phyloP scores from a whole-genome alignment of 108 stramenopile genomes.

The Aurantiochytrium sp. region DNA sequence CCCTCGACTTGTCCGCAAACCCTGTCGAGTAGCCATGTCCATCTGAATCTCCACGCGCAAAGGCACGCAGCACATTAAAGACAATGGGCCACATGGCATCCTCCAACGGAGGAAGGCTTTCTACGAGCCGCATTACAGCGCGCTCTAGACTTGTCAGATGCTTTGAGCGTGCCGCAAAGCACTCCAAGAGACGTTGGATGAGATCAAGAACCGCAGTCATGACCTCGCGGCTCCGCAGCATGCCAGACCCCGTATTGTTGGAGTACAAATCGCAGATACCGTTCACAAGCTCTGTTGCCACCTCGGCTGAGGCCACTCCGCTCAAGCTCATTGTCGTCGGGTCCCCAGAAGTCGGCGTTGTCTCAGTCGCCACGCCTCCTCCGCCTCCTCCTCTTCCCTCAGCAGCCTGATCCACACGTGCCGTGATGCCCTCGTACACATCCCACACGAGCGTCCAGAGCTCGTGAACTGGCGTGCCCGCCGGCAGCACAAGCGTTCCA shows the following conservation, averaged over 20 bases:
- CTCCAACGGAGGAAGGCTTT: neutral
- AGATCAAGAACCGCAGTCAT: neutral
- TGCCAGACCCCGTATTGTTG: neutral
- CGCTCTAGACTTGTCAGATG: neutral
- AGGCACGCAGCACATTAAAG: neutral
- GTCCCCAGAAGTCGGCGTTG: neutral
- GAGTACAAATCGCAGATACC: neutral
- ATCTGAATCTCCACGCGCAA: neutral
- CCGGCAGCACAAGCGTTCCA: neutral
- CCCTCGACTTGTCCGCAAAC: neutral
- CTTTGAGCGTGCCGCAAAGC: neutral
- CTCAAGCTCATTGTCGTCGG: neutral
- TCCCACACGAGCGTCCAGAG: neutral
- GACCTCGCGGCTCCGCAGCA: neutral
- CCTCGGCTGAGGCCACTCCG: neutral
- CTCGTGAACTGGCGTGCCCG: neutral
- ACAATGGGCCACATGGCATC: neutral
- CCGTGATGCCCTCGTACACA: neutral
- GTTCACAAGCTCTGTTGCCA: neutral
- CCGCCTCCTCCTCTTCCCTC: neutral
- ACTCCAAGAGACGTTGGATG: neutral
- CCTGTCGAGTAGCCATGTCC: neutral
- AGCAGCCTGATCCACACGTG: neutral
- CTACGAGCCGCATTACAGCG: neutral
- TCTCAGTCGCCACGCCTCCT: neutral